These are phyloP conservation scores for Backusella mclennaniae DNA, from an alignment of 192 early-diverging fungal genomes.

Conservation along the genomic window DNA sequence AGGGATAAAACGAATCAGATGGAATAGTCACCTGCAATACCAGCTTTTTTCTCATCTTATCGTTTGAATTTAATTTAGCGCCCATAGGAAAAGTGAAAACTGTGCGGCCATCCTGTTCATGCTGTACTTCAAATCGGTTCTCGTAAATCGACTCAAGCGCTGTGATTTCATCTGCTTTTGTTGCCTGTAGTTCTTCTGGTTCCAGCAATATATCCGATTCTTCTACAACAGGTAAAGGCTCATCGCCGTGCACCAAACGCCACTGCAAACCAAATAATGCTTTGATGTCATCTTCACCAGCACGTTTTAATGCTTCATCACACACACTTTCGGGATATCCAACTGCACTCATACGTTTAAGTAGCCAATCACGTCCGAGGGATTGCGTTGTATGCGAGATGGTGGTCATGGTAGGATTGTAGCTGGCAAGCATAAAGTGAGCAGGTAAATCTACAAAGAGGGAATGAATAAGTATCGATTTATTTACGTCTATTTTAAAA, in stretches of 20 bases:
- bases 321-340: slow-evolving; percentile 58
- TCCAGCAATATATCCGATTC: slow-evolving; percentile 27
- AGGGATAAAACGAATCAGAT: slow-evolving; percentile 59
- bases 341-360: slow-evolving; percentile 55
- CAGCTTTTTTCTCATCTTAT: not conserved
- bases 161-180: slow-evolving; percentile 57
- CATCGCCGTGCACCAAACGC: slow-evolving; percentile 49
- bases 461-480: not conserved
- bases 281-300: slow-evolving; percentile 46
- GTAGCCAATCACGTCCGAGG: slow-evolving; percentile 59
- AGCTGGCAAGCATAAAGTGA: slow-evolving; percentile 48
- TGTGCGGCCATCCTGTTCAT: not conserved
- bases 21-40: slow-evolving; percentile 49
- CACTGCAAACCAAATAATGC: slow-evolving; percentile 55
- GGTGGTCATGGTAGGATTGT: slow-evolving; percentile 53
- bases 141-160: slow-evolving; percentile 71
- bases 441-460: slow-evolving; percentile 48
- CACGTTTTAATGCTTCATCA: slow-evolving; percentile 43
- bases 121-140: slow-evolving; percentile 40
- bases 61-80: not conserved
- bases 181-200: slow-evolving; percentile 33
- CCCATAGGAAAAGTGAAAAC: slow-evolving; percentile 1
- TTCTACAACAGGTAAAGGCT: slow-evolving; percentile 33
- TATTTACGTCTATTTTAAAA: not conserved
- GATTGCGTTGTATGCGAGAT: slow-evolving; percentile 47